phyloP scores from a whole-genome alignment of 352 stramenopile species.

The Globisporangium camurandrum region DNA sequence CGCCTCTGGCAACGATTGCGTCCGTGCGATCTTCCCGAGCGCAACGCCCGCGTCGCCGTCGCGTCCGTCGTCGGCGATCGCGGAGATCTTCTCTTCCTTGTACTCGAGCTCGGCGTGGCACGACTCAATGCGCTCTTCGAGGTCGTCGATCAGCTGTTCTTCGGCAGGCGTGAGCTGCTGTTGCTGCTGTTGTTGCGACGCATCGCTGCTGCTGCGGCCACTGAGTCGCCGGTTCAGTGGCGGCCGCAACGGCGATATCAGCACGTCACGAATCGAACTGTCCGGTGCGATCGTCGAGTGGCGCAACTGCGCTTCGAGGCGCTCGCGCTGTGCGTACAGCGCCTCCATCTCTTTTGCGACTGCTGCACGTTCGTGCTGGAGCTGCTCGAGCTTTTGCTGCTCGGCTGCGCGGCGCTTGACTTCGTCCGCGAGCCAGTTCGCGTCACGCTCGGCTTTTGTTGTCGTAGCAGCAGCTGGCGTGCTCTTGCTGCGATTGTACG shows the following conservation, averaged over 20 bases:
- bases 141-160: constrained; percentile 71
- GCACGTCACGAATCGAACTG: constrained; percentile 67
- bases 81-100: constrained; percentile 85
- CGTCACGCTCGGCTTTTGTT: constrained; percentile 43
- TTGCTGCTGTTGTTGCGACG: constrained; percentile 31
- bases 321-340: constrained; percentile 66
- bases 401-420: constrained; percentile 77
- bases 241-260: constrained; percentile 67
- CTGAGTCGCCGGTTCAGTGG: constrained; percentile 36
- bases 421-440: constrained; percentile 79
- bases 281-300: constrained; percentile 51
- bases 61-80: constrained; percentile 54
- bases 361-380: constrained; percentile 68
- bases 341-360: constrained; percentile 80
- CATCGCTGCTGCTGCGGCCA: too few species aligned
- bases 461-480: too few species aligned
- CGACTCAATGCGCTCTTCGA: constrained; percentile 82
- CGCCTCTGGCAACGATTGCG: constrained; percentile 75
- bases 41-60: constrained; percentile 31
- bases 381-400: constrained; percentile 76
- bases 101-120: constrained; percentile 84
- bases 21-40: constrained; percentile 76
- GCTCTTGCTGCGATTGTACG: constrained; percentile 47
- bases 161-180: constrained; percentile 68
- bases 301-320: constrained; percentile 60